Percentiles rank a stretch among this genome's conserved stretches.
Conservation (phyloP, 108 stramenopile species). For the Hondaea fermentalgiana region DNA sequence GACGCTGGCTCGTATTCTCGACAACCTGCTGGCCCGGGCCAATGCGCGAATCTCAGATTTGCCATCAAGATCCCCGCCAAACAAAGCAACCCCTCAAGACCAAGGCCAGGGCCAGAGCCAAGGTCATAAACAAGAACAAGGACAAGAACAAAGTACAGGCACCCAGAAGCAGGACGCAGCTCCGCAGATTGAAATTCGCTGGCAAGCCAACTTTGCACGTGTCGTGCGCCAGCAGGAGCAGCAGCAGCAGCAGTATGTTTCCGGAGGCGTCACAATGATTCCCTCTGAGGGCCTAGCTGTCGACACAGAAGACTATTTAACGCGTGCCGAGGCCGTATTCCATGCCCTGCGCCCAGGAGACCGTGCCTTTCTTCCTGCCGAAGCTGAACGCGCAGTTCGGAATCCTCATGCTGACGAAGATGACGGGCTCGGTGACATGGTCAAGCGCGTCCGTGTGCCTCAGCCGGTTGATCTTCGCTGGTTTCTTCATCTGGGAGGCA, state of each 20-base stretch:
- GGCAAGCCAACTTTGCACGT: too few species aligned
- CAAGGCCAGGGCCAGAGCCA: too few species aligned
- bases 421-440: neutral
- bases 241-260: neutral
- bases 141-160: too few species aligned
- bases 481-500: neutral
- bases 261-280: neutral
- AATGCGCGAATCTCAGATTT: too few species aligned
- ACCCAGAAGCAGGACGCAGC: too few species aligned
- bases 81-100: too few species aligned
- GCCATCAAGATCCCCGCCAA: too few species aligned
- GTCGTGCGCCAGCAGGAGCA: too few species aligned
- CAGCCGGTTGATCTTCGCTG: neutral
- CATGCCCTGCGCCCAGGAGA: neutral
- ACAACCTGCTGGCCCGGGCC: neutral
- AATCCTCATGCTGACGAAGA: neutral
- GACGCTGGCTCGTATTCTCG: neutral
- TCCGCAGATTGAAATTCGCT: too few species aligned
- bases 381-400: neutral
- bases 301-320: neutral
- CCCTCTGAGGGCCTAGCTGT: neutral
- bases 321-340: neutral
- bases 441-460: neutral
- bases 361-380: neutral
- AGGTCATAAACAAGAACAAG: too few species aligned